Base-by-base conservation (phyloP, 192 early-diverging fungal species). In the Helicostylum pulchrum region DNA sequence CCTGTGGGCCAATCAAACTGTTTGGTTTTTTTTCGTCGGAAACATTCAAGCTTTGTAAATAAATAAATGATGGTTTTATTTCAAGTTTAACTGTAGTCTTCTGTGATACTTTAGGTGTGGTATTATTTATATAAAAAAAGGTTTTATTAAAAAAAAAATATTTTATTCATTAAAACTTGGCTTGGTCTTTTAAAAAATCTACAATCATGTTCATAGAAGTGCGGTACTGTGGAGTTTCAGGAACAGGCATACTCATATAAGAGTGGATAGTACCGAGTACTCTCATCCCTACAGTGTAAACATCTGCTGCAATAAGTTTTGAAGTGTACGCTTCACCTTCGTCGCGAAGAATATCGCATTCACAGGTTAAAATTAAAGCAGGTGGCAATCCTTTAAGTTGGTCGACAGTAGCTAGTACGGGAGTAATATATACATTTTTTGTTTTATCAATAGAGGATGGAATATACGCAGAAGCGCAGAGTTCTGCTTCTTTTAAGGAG, bases 211-310 rank as follows among this genome's bases (percentile, higher is more conserved):
- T 36, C 30, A 39, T n/a, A 10, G 54, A 30, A 9, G 54, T 19
- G 7, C 53, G 53, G 31, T 55, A 39, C 9, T 55, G 54, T 3
- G 54, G 32, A 7, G 53, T 55, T 36, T 55, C 53, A 9, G 53
- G 53, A 8, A 36, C n/a, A 7, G 53, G 31, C 30, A 32, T 8
- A 14, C 31, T 34, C n/a, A 55, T 34, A 32, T 34, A 62, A 7
- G 45, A 60, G 53, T 68, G 67, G 1, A 68, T 62, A 0, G 44
- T 32, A 23, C 67, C 61, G 7, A 62, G 42, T 32, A 39, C 54
- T 17, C 67, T 26, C 1, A 78, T 67, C 2, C 76, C 76, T 0
- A 49, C 62, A 20, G 51, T 50, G 10, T 52, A n/a, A 7, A 68
- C 67, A 32, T 51, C 67, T 20, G 67, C 67, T 21, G 17, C 0